phyloP scores from a whole-genome alignment of 805 yeast species.

The Lipomyces yamanashiensis region DNA sequence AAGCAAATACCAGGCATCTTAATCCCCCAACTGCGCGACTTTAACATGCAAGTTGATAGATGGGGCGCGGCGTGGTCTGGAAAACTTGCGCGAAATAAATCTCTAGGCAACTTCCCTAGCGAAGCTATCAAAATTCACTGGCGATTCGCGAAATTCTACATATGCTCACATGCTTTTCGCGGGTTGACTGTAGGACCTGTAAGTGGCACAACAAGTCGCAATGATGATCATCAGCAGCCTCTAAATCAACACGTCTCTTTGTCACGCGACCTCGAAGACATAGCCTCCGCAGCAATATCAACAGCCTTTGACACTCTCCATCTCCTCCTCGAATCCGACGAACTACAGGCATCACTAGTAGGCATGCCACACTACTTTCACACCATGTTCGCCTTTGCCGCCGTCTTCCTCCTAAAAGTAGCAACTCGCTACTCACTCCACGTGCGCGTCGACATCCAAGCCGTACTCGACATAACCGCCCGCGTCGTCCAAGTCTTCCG shows the following conservation, averaged over 20 bases:
- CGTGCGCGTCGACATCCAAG: constrained; percentile 19
- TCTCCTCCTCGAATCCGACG: constrained; percentile 19
- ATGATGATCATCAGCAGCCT: constrained; percentile 2
- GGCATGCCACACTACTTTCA: constrained; percentile 33
- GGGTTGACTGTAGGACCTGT: constrained; percentile 12
- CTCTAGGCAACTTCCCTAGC: constrained; percentile 26
- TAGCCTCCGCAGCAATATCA: constrained; percentile 22
- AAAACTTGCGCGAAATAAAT: constrained; percentile 22
- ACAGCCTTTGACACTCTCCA: constrained; percentile 28
- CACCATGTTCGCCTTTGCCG: constrained; percentile 31
- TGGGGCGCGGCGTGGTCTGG: constrained; percentile 34
- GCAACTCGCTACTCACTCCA: constrained; percentile 22
- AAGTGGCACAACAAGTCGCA: constrained; percentile 5
- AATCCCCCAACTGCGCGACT: constrained; percentile 25
- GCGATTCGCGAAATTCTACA: constrained; percentile 25
- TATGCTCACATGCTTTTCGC: constrained; percentile 30
- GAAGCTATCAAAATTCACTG: constrained; percentile 28
- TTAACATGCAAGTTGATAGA: constrained; percentile 22
- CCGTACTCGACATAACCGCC: constrained; percentile 10
- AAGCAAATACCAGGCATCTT: constrained; percentile 17
- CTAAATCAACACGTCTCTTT: neutral
- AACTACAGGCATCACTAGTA: constrained; percentile 17
- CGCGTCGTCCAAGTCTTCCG: constrained; percentile 19
- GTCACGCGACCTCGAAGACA: constrained; percentile 19
- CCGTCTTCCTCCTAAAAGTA: constrained; percentile 27